These are phyloP conservation scores for Dothistroma pini DNA, from an alignment of 2,329 filamentous ascomycete species.

Conservation along the genomic window DNA sequence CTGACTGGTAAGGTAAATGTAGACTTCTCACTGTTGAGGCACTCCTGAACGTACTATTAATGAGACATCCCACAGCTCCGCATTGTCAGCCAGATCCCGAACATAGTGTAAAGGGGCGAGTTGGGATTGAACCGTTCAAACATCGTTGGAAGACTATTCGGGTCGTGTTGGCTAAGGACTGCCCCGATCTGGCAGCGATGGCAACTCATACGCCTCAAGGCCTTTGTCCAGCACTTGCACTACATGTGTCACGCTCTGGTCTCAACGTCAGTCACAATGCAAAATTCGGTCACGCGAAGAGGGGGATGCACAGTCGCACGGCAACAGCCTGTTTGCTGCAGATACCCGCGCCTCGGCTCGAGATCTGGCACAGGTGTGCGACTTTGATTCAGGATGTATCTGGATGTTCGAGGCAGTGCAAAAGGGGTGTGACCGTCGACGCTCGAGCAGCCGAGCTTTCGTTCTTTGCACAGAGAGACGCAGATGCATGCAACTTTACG, in stretches of 20 bases:
- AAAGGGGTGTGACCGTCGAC: background rate
- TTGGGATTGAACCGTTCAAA: background rate
- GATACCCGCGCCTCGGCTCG: background rate
- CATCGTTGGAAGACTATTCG: background rate
- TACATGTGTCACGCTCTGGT: background rate
- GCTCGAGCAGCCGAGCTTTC: background rate
- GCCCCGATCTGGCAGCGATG: background rate
- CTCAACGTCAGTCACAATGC: background rate
- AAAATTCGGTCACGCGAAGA: background rate
- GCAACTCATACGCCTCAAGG: background rate
- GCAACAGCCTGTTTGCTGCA: background rate
- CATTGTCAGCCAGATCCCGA: too few relatives aligned
- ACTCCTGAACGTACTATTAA: too few relatives aligned
- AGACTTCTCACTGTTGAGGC: too few relatives aligned
- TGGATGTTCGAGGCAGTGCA: background rate
- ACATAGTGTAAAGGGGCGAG: too few relatives aligned
- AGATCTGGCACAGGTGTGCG: background rate
- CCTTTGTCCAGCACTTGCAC: background rate
- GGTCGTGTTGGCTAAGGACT: background rate
- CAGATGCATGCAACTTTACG: background rate
- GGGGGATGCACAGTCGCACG: background rate
- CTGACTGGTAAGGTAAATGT: too few relatives aligned
- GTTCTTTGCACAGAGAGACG: background rate
- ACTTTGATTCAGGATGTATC: background rate
- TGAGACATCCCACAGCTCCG: too few relatives aligned